phyloP scores from a whole-genome alignment of 202 grass and related monocot genomes.

The Zoysia matrella region DNA sequence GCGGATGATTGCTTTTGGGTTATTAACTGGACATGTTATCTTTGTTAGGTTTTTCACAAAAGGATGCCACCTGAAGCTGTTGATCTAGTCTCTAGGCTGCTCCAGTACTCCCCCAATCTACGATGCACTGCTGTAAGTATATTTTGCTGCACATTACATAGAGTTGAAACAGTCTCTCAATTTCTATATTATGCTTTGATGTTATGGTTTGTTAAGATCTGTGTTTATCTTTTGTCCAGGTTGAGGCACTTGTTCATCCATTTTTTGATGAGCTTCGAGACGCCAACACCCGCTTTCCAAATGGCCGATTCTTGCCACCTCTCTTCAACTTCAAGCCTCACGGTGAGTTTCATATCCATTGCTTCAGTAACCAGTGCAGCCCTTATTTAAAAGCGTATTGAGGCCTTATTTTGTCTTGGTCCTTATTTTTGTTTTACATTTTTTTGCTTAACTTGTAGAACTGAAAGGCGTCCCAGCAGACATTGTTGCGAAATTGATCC shows the following conservation, averaged over 20 bases:
- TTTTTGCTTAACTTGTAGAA: slow-evolving; percentile 31
- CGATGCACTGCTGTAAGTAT: slow-evolving; percentile 89
- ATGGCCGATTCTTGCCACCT: slow-evolving; percentile 53
- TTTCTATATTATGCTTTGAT: background rate
- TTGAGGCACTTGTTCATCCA: slow-evolving; percentile 88
- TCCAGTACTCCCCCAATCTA: slow-evolving; percentile 91
- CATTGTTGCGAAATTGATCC: slow-evolving; percentile 50
- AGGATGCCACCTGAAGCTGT: slow-evolving; percentile 92
- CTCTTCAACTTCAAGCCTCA: slow-evolving; percentile 67
- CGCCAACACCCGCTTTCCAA: slow-evolving; percentile 79
- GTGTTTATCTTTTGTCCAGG: slow-evolving; percentile 45
- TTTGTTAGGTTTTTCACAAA: slow-evolving; percentile 84
- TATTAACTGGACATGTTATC: slow-evolving; percentile 19
- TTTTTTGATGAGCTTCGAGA: slow-evolving; percentile 98
- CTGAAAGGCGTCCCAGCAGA: slow-evolving; percentile 61
- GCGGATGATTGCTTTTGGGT: background rate
- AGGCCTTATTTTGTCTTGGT: too few species aligned
- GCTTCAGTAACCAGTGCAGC: background rate
- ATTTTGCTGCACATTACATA: background rate
- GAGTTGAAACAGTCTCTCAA: background rate
- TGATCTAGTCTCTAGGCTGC: slow-evolving; percentile 94
- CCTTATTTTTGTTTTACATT: background rate
- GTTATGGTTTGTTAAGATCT: slow-evolving; percentile 25
- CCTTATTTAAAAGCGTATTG: background rate
- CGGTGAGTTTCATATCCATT: slow-evolving; percentile 47